These are phyloP conservation scores for Neofusicoccum kwambonambiense DNA, from an alignment of 2,329 filamentous ascomycete genomes.

Conservation along the genomic window DNA sequence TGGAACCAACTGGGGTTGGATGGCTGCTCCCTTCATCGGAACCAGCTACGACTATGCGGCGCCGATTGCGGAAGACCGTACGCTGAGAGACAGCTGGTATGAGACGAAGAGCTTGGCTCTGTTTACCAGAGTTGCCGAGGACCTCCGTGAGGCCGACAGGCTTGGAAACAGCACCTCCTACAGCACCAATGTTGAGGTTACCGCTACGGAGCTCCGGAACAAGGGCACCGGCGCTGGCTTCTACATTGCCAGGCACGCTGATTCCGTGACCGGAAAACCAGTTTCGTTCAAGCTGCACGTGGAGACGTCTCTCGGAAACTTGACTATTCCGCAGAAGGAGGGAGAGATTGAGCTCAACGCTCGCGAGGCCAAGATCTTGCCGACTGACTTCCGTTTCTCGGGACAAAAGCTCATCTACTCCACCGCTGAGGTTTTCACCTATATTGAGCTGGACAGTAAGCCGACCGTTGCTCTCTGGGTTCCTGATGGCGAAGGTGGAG, in stretches of 20 bases:
- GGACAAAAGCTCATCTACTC: slow-evolving; percentile 53
- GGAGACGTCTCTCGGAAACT: slow-evolving; percentile 54
- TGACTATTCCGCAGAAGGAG: slow-evolving; percentile 56
- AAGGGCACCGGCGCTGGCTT: slow-evolving; percentile 57
- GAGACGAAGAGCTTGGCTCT: slow-evolving; percentile 62
- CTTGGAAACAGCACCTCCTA: slow-evolving; percentile 50
- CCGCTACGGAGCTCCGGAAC: slow-evolving; percentile 59
- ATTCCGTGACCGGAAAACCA: slow-evolving; percentile 51
- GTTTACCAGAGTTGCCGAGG: slow-evolving; percentile 59
- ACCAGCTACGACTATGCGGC: slow-evolving; percentile 65
- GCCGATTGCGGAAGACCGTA: slow-evolving; percentile 60
- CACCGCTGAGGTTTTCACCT: slow-evolving; percentile 51
- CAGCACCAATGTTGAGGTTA: slow-evolving; percentile 53
- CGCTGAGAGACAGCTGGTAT: slow-evolving; percentile 59
- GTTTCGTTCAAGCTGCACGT: slow-evolving; percentile 57
- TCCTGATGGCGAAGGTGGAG: slow-evolving; percentile 39
- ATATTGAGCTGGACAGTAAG: slow-evolving; percentile 34
- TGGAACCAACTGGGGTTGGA: slow-evolving; percentile 63
- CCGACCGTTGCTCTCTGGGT: slow-evolving; percentile 41
- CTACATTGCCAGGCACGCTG: slow-evolving; percentile 58
- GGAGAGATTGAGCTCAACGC: slow-evolving; percentile 56
- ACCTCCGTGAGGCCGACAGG: slow-evolving; percentile 56
- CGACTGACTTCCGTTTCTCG: slow-evolving; percentile 59
- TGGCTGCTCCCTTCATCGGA: slow-evolving; percentile 57
- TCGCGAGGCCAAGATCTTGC: slow-evolving; percentile 61